phyloP scores from a whole-genome alignment of 1,139 yeast species.

The Zygoascus sp. region DNA sequence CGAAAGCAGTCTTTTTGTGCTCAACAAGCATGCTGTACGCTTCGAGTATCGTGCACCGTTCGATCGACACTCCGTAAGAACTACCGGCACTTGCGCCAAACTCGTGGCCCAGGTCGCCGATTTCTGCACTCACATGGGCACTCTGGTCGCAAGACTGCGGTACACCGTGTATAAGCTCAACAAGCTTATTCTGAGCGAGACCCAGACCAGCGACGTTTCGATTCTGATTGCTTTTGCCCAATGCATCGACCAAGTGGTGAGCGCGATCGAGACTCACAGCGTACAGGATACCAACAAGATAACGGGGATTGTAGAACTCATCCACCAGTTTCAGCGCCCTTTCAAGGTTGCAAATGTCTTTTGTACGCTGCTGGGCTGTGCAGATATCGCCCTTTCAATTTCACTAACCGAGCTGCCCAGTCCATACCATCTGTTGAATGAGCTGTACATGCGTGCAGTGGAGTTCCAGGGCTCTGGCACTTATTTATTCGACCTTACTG shows the following conservation, averaged over 20 bases:
- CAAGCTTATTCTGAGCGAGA: slow-evolving; percentile 6
- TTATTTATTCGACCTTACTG: slow-evolving; percentile 20
- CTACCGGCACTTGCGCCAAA: slow-evolving; percentile 23
- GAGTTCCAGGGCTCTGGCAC: slow-evolving; percentile 22
- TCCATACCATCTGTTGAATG: slow-evolving; percentile 26
- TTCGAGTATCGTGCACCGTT: slow-evolving; percentile 21
- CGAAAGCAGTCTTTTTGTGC: slow-evolving; percentile 21
- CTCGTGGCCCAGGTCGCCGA: slow-evolving; percentile 19
- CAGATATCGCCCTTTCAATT: slow-evolving; percentile 24
- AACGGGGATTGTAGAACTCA: slow-evolving; percentile 18
- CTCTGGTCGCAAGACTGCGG: slow-evolving; percentile 26
- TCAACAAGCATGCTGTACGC: slow-evolving; percentile 18
- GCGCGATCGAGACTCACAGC: slow-evolving; percentile 18
- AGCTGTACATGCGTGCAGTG: slow-evolving; percentile 24
- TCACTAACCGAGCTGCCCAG: slow-evolving; percentile 26
- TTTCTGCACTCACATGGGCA: slow-evolving; percentile 26
- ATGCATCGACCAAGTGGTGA: slow-evolving; percentile 25
- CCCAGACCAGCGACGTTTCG: slow-evolving; percentile 18
- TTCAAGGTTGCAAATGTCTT: slow-evolving; percentile 23
- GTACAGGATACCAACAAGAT: not conserved
- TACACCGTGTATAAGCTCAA: slow-evolving; percentile 23
- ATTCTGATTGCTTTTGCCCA: slow-evolving; percentile 30
- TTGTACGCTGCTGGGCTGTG: slow-evolving; percentile 32
- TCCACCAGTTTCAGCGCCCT: slow-evolving; percentile 19
- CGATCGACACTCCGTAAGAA: too few species aligned